Evolutionary conservation across 1,139 yeast genomes (phyloP), one percentile per base, ranked within the genome.

Genomic region (Suhomyces maxii): DNA sequence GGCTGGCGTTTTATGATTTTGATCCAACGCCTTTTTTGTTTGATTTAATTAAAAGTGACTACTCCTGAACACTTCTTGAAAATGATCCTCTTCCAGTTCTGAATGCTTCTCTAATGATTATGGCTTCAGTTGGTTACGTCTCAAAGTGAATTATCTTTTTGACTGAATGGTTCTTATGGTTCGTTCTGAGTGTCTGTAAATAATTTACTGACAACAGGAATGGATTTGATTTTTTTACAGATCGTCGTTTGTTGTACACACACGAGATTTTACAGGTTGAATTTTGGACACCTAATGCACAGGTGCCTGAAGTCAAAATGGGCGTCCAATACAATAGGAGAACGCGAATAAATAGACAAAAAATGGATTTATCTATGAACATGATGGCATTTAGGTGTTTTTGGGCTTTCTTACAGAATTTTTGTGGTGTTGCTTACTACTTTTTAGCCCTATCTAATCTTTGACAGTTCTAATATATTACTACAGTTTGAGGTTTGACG

Each of bases 191-290:
- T 41, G 46, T 39, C 42, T 40, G 41, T 31, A 39, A 43, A 32
- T 36, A 39, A 35, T 39, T 42, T 43, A 39, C 42, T 45, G 45
- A 39, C 39, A 41, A 40, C 28, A 32, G 42, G 48, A 41, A 38
- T 45, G 48, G 48, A 38, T 41, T 45, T 42, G 44, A 37, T 18
- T 45, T 45, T 43, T 45, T 45, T 45, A 44, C 45, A 45, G 48
- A 45, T 45, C 48, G 48, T 45, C 48, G 45, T 45, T 41, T 42
- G 46, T 38, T 32, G 47, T 40, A 39, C 30, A 45, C 30, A 45
- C 48, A 28, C 40, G 48, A 38, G 41, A 34, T 26, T 18, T 45
- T 45, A 38, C 48, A 45, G 48, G 48, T 45, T 45, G 36, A 41
- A 43, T 35, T 35, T 37, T 39, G 42, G 46, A 39, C 46, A 43